These are phyloP conservation scores for Arthrobotrys sphaeroides DNA, from an alignment of 2,329 filamentous ascomycete species.

Conservation along the genomic window DNA sequence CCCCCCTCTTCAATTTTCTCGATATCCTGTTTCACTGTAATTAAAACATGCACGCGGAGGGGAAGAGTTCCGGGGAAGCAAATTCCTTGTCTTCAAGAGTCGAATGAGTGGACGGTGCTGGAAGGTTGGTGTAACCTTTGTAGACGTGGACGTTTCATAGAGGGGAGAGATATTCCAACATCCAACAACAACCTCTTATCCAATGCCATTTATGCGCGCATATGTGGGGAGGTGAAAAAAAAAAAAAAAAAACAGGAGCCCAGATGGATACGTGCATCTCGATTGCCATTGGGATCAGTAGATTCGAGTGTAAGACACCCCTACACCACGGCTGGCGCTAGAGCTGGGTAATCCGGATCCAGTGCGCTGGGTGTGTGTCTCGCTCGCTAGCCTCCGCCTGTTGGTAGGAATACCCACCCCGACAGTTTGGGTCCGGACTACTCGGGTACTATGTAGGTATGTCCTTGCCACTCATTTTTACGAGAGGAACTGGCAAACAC, in stretches of 20 bases:
- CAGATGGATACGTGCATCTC: not conserved
- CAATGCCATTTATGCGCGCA: slow-evolving; percentile 7
- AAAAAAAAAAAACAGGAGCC: not conserved
- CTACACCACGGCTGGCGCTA: not conserved
- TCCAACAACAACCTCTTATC: slow-evolving; percentile 24
- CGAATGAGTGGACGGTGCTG: not conserved
- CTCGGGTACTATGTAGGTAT: too few species aligned
- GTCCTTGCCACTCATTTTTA: not conserved
- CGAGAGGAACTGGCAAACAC: too few species aligned
- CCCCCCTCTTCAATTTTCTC: too few species aligned
- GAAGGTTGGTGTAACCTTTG: slow-evolving; percentile 32
- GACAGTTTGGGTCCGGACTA: not conserved
- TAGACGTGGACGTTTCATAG: slow-evolving; percentile 29
- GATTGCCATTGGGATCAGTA: not conserved
- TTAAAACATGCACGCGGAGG: not conserved
- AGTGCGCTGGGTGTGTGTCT: not conserved
- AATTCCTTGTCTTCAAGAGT: not conserved
- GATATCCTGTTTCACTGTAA: not conserved
- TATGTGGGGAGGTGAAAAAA: not conserved
- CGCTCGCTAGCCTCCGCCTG: not conserved
- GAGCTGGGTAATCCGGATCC: not conserved
- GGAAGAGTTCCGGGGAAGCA: not conserved
- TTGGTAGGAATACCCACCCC: not conserved
- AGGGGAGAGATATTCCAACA: slow-evolving; percentile 23
- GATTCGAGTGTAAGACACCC: not conserved